These are phyloP conservation scores for Gnaphalium uliginosum DNA, from an alignment of 129 eudicot genomes.

Conservation along the genomic window DNA sequence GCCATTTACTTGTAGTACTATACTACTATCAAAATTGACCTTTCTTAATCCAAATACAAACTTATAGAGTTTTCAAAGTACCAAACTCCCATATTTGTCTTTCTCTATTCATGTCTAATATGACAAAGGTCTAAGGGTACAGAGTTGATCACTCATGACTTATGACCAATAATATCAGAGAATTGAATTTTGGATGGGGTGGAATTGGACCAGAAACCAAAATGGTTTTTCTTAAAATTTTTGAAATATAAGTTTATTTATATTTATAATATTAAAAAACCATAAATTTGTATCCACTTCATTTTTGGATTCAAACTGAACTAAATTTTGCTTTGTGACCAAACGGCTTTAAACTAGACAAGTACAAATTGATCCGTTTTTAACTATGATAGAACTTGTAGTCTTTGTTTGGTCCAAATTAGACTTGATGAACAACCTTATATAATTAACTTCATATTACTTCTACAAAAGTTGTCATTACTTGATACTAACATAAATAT, in stretches of 20 bases:
- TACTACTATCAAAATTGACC: conserved; percentile 15
- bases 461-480: neutral
- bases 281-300: neutral
- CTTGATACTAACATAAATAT: neutral
- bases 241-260: no score
- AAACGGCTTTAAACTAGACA: neutral
- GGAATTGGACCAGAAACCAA: conserved; percentile 17
- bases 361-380: neutral
- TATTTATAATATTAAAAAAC: no score
- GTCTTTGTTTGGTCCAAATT: neutral
- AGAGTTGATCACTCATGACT: conserved; percentile 9
- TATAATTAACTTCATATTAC: no score
- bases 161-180: conserved; percentile 8
- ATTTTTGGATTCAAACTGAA: neutral
- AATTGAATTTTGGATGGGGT: neutral
- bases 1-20: conserved; percentile 37
- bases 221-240: neutral
- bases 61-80: conserved; percentile 32
- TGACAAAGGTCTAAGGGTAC: conserved; percentile 22
- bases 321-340: neutral
- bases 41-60: conserved; percentile 25
- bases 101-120: conserved; percentile 25
- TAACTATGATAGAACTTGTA: neutral
- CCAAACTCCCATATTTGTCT: conserved; percentile 30
- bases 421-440: neutral